Evolutionary conservation across 2,329 filamentous ascomycete species (phyloP).

Genomic region (Immersiporthe knoxdaviesiana): DNA sequence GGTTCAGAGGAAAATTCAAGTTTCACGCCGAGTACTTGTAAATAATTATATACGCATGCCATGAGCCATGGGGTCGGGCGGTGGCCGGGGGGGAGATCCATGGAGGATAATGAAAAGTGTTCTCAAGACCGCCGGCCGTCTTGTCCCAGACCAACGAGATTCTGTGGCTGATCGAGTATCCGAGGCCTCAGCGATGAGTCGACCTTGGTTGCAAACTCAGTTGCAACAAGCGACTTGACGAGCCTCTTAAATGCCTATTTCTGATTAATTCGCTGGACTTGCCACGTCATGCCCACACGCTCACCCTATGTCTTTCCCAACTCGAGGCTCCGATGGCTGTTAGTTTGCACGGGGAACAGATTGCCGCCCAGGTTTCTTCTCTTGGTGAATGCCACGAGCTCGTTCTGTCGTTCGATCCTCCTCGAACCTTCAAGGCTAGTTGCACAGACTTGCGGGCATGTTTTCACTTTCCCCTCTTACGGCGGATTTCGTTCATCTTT

Average conservation of each 20-base stretch:
- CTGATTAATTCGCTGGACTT: neutral
- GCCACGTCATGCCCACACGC: neutral
- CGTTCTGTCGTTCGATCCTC: neutral
- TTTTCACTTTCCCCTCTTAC: neutral
- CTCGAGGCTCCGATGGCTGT: neutral
- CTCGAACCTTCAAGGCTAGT: neutral
- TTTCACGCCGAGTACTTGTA: conserved; percentile 19
- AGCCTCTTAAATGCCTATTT: neutral
- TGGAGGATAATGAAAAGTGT: conserved; percentile 1
- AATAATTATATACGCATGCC: conserved; percentile 19
- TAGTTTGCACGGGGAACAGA: neutral
- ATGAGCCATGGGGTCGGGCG: neutral
- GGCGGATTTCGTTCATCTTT: neutral
- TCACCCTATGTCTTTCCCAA: too few species aligned
- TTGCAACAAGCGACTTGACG: neutral
- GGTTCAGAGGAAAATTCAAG: neutral
- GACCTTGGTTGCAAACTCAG: neutral
- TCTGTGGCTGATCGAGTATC: neutral
- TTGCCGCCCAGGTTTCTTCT: neutral
- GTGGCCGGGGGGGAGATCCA: neutral
- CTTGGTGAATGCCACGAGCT: neutral
- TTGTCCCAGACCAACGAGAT: neutral
- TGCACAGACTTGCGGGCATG: neutral
- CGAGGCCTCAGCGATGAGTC: neutral
- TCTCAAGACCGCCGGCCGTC: neutral